phyloP scores from a whole-genome alignment of 148 eudicot genomes.

The Salicornia ramosissima region DNA sequence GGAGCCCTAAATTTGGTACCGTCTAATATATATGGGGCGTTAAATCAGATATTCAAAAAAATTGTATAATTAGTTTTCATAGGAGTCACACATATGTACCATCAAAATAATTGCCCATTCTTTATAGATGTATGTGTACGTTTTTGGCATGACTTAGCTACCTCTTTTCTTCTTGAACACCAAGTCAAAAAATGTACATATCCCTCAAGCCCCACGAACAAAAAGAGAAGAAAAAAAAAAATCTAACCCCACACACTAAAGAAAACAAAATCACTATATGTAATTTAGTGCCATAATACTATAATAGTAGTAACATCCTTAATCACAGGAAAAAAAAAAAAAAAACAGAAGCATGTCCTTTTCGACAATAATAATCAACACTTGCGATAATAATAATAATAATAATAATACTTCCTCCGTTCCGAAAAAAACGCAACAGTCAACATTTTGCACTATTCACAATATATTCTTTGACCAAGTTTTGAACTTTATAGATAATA shows the following conservation, averaged over 20 bases:
- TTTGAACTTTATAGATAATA: no score
- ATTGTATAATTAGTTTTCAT: slow-evolving; percentile 17
- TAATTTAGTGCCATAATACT: background rate
- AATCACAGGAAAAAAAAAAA: background rate
- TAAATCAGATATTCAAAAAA: no score
- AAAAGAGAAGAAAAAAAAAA: background rate
- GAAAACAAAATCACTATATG: background rate
- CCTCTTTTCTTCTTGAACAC: background rate
- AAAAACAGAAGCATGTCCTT: background rate
- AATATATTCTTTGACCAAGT: no score
- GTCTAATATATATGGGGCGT: no score
- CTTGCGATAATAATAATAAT: no score
- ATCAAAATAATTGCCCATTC: background rate
- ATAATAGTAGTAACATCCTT: background rate
- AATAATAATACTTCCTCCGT: no score
- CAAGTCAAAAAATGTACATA: background rate
- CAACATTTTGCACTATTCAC: no score
- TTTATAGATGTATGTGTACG: background rate
- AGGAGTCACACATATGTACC: background rate
- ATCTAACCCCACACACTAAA: no score
- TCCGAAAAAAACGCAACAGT: no score
- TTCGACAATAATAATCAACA: no score
- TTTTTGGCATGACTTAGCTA: slow-evolving; percentile 17
- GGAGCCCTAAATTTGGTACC: no score
- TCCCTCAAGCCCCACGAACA: background rate